Base-by-base conservation (phyloP, 257 asterid species). In the Paulownia fortunei region DNA sequence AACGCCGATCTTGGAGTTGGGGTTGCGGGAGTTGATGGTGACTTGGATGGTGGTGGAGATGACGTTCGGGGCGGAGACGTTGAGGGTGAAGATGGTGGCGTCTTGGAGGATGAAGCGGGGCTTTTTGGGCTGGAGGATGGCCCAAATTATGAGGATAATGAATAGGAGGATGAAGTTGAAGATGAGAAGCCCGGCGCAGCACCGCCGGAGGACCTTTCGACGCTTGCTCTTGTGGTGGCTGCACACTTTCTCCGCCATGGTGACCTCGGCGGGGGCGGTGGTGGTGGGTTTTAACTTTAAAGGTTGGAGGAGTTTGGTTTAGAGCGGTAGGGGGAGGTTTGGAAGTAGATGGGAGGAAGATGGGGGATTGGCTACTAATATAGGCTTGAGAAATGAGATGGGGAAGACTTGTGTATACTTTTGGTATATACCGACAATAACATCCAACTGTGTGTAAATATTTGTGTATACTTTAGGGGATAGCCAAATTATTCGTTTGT, bases 101-200 rank as follows among this genome's bases (percentile, higher is more conserved):
- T 95, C 99, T 61, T 95, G 93, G 88, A 95, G 97, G 77, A 68
- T 72, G 81, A 95, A 95, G 2, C 89, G 84, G n/a, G 98, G 98
- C 46, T 90, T 92, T 24, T 74, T 84, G 30, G 99, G 99, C 56
- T 90, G 96, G 18, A 95, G 91, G 3, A 87, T 41, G 32, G 97
- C 97, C 98, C 98, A 90, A 0, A 80, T 46, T 16, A 92, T 8
- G 76, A 95, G 97, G 86, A 95, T 4, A 3, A 77, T 2, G 8
- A 92, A 1, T 5, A 92, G 90, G 79, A 85, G 0, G 71, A 91
- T 32, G 91, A 92, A 86, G 78, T 0, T 0, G 74, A 84, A 0
- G 79, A 89, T 26, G 0, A 90, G 82, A 1, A 87, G 34, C 0
- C 78, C 74, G 74, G 79, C 91, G 71, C 77, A 86, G 27, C 77